These are phyloP conservation scores for Alternaria ventricosa DNA, from an alignment of 2,329 filamentous ascomycete genomes.

Conservation along the genomic window DNA sequence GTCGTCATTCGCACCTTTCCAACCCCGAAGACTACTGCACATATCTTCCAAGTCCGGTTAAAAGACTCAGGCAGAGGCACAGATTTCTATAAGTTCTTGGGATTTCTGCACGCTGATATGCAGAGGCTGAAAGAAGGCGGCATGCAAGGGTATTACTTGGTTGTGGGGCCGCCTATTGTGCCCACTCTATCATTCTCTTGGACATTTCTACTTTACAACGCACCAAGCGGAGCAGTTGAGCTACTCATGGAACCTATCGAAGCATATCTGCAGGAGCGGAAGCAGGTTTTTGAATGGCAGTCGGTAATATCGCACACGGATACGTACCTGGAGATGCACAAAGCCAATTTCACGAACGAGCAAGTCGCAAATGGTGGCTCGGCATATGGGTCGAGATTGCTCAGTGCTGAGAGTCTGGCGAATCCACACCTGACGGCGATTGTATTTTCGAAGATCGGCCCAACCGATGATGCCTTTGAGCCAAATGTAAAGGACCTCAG, in stretches of 20 bases:
- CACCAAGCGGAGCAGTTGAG: constrained; percentile 27
- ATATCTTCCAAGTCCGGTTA: constrained; percentile 22
- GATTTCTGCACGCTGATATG: constrained; percentile 30
- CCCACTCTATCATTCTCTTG: constrained; percentile 23
- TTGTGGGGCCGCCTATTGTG: constrained; percentile 27
- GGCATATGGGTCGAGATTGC: constrained; percentile 29
- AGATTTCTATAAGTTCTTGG: constrained; percentile 30
- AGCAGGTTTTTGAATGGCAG: constrained; percentile 20
- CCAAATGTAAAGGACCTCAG: constrained; percentile 18
- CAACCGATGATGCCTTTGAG: constrained; percentile 11
- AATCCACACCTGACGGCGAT: constrained; percentile 19
- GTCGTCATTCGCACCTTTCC: constrained; percentile 26
- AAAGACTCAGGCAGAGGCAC: constrained; percentile 7
- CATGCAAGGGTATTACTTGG: constrained; percentile 36
- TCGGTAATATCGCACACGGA: constrained; percentile 10
- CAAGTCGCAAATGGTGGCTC: constrained; percentile 28
- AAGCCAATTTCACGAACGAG: constrained; percentile 19
- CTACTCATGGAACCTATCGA: constrained; percentile 24
- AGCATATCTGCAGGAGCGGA: constrained; percentile 11
- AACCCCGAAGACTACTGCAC: constrained; percentile 37
- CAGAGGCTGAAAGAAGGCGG: constrained; percentile 33
- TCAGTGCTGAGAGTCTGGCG: constrained; percentile 24
- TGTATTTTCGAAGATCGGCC: constrained; percentile 25
- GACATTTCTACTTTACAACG: constrained; percentile 30
- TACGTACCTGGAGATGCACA: constrained; percentile 21